Conservation (phyloP, 139 green algal species). For the Chlamydomonas sphaeroides region DNA sequence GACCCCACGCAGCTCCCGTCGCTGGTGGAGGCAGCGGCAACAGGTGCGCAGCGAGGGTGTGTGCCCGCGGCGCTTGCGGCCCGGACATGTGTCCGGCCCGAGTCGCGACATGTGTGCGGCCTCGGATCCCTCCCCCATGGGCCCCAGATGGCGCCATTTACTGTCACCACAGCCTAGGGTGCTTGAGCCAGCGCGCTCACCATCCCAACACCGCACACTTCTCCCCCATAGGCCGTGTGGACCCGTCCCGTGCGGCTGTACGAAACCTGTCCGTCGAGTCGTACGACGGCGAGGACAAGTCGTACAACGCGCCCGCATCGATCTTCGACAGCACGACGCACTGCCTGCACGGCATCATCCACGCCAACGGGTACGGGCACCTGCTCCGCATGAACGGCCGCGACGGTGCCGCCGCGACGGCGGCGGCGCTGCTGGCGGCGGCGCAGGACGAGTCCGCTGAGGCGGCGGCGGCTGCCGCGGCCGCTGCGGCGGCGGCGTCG, state of each 20-base stretch:
- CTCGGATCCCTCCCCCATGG: too few relatives aligned
- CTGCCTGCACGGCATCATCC: conserved; percentile 92
- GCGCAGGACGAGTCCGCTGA: conserved; percentile 25
- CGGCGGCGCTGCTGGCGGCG: conserved; percentile 20
- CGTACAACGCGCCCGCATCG: conserved; percentile 62
- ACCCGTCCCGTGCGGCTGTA: background rate
- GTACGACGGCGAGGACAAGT: conserved; percentile 32
- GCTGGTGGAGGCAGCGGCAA: conserved; percentile 55
- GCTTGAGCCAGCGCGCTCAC: too few relatives aligned
- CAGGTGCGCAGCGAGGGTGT: background rate
- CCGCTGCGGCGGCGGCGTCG: background rate
- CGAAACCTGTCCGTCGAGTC: conserved; percentile 21
- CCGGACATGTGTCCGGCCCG: too few relatives aligned
- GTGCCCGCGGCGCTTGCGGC: too few relatives aligned
- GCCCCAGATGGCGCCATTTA: too few relatives aligned
- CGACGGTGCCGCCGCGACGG: conserved; percentile 64
- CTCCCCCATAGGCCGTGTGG: conserved; percentile 4
- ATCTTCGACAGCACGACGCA: conserved; percentile 83
- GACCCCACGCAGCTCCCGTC: conserved; percentile 60
- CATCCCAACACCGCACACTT: too few relatives aligned
- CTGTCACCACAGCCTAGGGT: too few relatives aligned
- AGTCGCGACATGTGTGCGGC: too few relatives aligned
- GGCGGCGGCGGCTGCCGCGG: background rate
- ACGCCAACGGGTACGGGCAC: conserved; percentile 96
- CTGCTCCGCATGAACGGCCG: conserved; percentile 73